Evolutionary conservation across 1,139 yeast species (phyloP).

Genomic region (Diutina scorzettiae): DNA sequence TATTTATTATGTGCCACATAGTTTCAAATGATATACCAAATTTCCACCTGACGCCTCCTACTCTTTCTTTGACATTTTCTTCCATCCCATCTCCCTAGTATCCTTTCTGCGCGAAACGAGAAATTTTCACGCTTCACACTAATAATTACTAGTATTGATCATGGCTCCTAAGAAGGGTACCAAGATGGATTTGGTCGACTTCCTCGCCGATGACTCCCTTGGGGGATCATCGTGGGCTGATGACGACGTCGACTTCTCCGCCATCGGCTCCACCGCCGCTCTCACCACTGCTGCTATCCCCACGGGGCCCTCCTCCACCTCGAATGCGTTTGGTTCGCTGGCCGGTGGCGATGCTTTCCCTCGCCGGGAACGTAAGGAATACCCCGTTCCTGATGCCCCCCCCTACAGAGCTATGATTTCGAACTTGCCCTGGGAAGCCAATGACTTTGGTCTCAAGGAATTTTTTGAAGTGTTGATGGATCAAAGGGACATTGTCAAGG

Average conservation of each 20-base stretch:
- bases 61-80: too few species aligned
- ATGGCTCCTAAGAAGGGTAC: constrained; percentile 28
- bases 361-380: constrained; percentile 45
- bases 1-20: too few species aligned
- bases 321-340: constrained; percentile 14
- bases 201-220: constrained; percentile 35
- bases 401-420: constrained; percentile 85
- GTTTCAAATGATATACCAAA: too few species aligned
- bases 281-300: constrained; percentile 16
- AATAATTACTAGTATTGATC: too few species aligned
- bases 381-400: constrained; percentile 81
- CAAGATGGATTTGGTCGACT: constrained; percentile 38
- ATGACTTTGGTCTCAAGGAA: constrained; percentile 51
- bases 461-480: constrained; percentile 55
- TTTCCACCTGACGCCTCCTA: too few species aligned
- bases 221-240: constrained; percentile 58
- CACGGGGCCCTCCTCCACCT: constrained; percentile 22
- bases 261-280: constrained; percentile 46
- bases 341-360: constrained; percentile 6
- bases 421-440: constrained; percentile 76
- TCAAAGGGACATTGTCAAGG: constrained; percentile 32
- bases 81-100: too few species aligned
- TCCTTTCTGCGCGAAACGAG: too few species aligned
- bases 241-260: constrained; percentile 58
- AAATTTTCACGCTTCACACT: too few species aligned